phyloP scores from a whole-genome alignment of 1,284 basidiomycete genomes.

The Porodaedalea pini region DNA sequence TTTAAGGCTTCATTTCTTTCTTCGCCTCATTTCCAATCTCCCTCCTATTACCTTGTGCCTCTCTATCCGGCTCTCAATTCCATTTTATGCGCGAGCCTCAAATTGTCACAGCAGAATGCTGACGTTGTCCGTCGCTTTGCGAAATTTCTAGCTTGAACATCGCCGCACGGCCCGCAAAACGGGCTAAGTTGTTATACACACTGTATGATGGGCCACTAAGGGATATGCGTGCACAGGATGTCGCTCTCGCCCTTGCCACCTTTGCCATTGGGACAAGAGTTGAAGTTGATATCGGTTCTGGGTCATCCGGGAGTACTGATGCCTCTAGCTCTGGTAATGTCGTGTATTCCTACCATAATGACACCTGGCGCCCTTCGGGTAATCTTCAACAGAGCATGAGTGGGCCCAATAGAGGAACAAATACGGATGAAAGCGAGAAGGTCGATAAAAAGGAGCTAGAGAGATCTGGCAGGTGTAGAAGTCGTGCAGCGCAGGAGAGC shows the following conservation, averaged over 20 bases:
- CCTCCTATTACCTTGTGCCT: no score
- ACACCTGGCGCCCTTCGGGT: no score
- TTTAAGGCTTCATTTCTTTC: no score
- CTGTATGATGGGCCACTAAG: not conserved
- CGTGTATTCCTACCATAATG: no score
- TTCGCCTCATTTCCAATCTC: no score
- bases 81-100: no score
- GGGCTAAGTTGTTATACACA: not conserved
- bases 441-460: not conserved
- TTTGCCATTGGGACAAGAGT: not conserved
- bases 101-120: not conserved
- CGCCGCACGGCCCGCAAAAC: not conserved
- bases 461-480: not conserved
- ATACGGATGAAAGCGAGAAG: not conserved
- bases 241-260: not conserved
- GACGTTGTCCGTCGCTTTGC: not conserved
- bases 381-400: no score
- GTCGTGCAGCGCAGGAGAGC: not conserved
- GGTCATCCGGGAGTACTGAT: not conserved
- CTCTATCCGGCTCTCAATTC: no score
- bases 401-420: no score
- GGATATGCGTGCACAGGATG: not conserved
- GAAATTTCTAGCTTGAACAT: not conserved
- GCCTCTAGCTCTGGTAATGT: no score
- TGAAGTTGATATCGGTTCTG: not conserved